These are phyloP conservation scores for Septoria petroselini DNA, from an alignment of 2,329 filamentous ascomycete species.

Conservation along the genomic window DNA sequence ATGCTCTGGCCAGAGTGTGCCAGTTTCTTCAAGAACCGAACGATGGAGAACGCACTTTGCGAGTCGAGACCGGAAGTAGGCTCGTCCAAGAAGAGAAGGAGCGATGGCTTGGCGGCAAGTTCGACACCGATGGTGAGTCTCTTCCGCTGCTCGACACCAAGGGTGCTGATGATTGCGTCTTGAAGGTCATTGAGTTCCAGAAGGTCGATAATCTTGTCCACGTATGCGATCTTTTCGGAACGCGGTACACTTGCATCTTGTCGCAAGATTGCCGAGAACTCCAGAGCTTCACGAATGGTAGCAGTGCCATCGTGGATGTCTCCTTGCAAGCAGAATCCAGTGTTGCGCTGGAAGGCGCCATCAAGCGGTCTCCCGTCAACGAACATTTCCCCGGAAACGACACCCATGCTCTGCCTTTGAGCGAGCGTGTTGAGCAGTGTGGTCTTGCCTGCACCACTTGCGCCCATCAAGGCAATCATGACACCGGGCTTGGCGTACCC, in stretches of 20 bases:
- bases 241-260: constrained; percentile 55
- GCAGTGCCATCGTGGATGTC: constrained; percentile 67
- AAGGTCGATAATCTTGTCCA: constrained; percentile 63
- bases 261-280: constrained; percentile 65
- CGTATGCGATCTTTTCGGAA: constrained; percentile 63
- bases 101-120: constrained; percentile 64
- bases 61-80: constrained; percentile 69
- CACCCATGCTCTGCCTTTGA: constrained; percentile 65
- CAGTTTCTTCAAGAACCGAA: constrained; percentile 67
- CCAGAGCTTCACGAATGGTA: constrained; percentile 65
- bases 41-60: constrained; percentile 65
- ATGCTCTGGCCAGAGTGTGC: constrained; percentile 66
- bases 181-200: constrained; percentile 64
- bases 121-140: constrained; percentile 71
- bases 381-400: constrained; percentile 67
- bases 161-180: constrained; percentile 62
- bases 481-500: constrained; percentile 78
- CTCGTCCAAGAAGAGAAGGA: constrained; percentile 69
- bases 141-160: constrained; percentile 69
- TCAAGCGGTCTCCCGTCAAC: constrained; percentile 64
- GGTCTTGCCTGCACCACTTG: constrained; percentile 78
- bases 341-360: constrained; percentile 64
- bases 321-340: constrained; percentile 70
- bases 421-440: constrained; percentile 75
- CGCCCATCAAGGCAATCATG: constrained; percentile 78